Conservation (phyloP, 2,329 filamentous ascomycete species). For the Exophiala xenobiotica region DNA sequence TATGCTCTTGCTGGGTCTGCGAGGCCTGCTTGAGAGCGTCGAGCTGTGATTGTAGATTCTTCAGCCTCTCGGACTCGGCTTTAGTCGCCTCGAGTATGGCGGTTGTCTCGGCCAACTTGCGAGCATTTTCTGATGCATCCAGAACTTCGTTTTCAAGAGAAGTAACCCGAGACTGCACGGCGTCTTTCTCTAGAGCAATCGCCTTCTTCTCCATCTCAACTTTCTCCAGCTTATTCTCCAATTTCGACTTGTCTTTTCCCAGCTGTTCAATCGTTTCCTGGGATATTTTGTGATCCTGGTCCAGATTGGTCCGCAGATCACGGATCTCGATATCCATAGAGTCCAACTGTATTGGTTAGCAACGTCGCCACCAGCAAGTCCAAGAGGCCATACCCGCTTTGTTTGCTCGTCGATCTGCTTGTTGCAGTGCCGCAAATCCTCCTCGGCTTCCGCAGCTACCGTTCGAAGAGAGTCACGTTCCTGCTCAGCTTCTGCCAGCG, state of each 20-base stretch:
- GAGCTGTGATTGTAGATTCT: no score
- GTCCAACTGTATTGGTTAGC: no score
- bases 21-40: no score
- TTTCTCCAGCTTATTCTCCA: background rate
- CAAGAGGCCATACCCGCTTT: no score
- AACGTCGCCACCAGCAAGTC: no score
- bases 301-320: no score
- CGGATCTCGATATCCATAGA: no score
- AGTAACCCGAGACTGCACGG: background rate
- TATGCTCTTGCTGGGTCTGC: no score
- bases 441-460: constrained; percentile 4
- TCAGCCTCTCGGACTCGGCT: background rate
- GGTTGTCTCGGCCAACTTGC: background rate
- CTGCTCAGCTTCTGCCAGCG: constrained; percentile 7
- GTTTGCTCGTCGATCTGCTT: no score
- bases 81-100: background rate
- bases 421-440: background rate
- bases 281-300: no score
- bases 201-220: background rate
- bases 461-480: background rate
- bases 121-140: background rate
- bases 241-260: background rate
- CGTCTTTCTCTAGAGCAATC: background rate
- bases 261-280: no score
- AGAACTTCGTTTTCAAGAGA: background rate